Evolutionary conservation across 73 alveolate species (phyloP).

Genomic region (Uronychia binucleata): DNA sequence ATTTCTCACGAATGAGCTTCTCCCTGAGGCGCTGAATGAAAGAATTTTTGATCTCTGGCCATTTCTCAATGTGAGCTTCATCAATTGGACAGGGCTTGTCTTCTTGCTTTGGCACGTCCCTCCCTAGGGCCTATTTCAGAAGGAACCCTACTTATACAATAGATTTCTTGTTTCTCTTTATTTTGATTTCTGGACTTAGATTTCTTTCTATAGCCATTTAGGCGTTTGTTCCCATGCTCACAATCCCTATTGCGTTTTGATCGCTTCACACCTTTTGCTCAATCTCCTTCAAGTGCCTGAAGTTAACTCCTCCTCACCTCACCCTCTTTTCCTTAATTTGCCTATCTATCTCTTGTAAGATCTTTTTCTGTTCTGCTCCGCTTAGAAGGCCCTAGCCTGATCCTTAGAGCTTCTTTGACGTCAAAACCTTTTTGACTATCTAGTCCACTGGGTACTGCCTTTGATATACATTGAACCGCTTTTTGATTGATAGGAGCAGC

Average conservation of each 20-base stretch:
- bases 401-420: background rate
- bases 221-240: background rate
- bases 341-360: background rate
- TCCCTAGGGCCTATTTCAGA: too few species aligned
- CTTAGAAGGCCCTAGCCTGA: background rate
- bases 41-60: too few species aligned
- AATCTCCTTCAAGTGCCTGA: background rate
- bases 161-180: background rate
- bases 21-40: too few species aligned
- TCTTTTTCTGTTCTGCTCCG: background rate
- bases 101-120: background rate
- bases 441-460: background rate
- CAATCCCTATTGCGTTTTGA: background rate
- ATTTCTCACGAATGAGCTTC: too few species aligned
- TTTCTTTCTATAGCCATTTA: background rate
- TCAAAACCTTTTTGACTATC: background rate
- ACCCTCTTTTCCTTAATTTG: background rate
- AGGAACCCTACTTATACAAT: background rate
- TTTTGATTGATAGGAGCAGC: background rate
- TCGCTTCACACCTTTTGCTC: background rate
- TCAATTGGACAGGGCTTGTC: background rate
- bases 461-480: background rate
- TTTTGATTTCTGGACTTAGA: background rate
- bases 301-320: background rate
- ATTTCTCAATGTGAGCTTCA: too few species aligned